Conservation (phyloP, 495 filamentous ascomycete genomes). For the Penicillium herquei region DNA sequence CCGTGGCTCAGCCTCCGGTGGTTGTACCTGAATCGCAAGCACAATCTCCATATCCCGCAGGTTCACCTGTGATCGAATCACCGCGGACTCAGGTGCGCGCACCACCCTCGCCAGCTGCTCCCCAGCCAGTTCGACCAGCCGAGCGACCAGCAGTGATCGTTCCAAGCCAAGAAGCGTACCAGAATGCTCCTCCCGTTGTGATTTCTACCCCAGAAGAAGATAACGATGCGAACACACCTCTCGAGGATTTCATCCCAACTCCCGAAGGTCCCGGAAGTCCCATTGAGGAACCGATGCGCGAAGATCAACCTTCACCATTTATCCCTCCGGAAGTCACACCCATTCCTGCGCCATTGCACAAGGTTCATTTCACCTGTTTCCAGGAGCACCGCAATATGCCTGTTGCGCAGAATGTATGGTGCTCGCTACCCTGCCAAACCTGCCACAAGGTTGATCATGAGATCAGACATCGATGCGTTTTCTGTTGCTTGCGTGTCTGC, state of each 20-base stretch:
- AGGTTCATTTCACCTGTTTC: slow-evolving; percentile 45
- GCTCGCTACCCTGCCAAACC: slow-evolving; percentile 50
- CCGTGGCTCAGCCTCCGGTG: not conserved
- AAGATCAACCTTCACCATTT: slow-evolving; percentile 28
- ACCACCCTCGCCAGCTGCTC: slow-evolving; percentile 5
- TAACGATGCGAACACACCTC: slow-evolving; percentile 16
- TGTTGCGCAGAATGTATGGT: slow-evolving; percentile 41
- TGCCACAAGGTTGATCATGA: slow-evolving; percentile 46
- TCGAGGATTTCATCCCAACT: slow-evolving; percentile 42
- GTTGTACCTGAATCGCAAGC: slow-evolving; percentile 3
- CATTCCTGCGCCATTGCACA: slow-evolving; percentile 37
- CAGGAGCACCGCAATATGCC: slow-evolving; percentile 46
- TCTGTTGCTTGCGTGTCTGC: slow-evolving; percentile 50
- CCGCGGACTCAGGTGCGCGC: not conserved
- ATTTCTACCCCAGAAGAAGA: slow-evolving; percentile 8
- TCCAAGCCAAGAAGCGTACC: not conserved
- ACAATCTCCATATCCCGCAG: slow-evolving; percentile 3
- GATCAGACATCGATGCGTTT: slow-evolving; percentile 46
- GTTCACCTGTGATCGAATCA: not conserved
- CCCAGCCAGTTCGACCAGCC: slow-evolving; percentile 4
- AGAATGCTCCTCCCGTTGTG: not conserved
- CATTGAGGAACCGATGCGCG: slow-evolving; percentile 24
- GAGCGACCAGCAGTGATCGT: not conserved
- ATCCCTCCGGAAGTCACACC: slow-evolving; percentile 35
- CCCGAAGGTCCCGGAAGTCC: slow-evolving; percentile 29